Base-by-base conservation (phyloP, 2,329 filamentous ascomycete genomes). In the Aspergillus versicolor region DNA sequence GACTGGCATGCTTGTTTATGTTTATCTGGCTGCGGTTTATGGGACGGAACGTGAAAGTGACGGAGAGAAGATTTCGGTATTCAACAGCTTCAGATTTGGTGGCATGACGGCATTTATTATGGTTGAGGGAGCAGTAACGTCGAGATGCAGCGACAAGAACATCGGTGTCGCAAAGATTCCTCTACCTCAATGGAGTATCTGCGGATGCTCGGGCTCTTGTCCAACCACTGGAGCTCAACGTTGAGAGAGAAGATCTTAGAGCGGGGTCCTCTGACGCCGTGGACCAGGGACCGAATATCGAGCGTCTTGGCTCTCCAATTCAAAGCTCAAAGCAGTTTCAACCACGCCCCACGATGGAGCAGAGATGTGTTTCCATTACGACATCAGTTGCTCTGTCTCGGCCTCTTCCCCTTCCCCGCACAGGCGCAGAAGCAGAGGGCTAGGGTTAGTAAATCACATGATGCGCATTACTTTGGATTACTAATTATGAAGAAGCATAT, bases 1-100 rank as follows among this genome's bases (percentile, higher is more conserved):
- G 56, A 74, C 68, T 8, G 70, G 75, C 65, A 70, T 70, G 17
- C n/a, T 48, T 44, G 21, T n/a, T 30, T 54, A 19, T 44, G 21
- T n/a, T 30, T 54, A 19, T 43, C 7, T 19, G n/a, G 32, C 8
- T 12, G 8, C 19, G 9, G 43, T 49, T 42, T 11, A 49, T 34
- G 50, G 40, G 37, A 57, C 40, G 34, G 27, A 19, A 38, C 45
- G 54, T 43, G 49, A 21, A 17, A 50, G 32, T 45, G 41, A 46
- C 44, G 27, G 30, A 44, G 13, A 43, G 38, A 45, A 32, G 15
- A 17, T 32, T 5, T 53, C 11, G 42, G 2, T 32, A 21, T 47
- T 45, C 19, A 43, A 22, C 30, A 47, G 32, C 9, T 41, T 19
- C 15, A n/a, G 17, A 2, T 40, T 40, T 46, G n/a, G 21, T 11